Base-by-base conservation (phyloP, 2,329 filamentous ascomycete species). In the Diaporthe ampelina region DNA sequence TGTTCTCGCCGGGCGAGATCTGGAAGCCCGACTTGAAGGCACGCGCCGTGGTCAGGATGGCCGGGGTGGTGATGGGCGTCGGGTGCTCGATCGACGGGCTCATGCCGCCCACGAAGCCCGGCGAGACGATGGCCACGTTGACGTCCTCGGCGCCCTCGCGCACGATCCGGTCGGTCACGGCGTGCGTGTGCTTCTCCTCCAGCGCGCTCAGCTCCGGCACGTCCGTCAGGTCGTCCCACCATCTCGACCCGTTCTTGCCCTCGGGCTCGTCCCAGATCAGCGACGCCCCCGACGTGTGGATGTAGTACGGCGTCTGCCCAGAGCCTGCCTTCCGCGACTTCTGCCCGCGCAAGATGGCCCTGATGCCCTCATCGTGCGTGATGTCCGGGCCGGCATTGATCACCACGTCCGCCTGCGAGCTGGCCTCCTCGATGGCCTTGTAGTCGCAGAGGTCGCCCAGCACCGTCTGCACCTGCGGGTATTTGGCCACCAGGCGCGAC, bases 201-300 rank as follows among this genome's bases (percentile, higher is more conserved):
- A 73, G 73, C 21, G 61, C 45, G 58, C 29, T 67, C 56, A 77
- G 70, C 17, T 76, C 74, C 52, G 57, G 32, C 13, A 76, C 57
- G 57, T 78, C 76, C 5, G 40, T 65, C 11, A 78, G 61, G 70
- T 78, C 77, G 70, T 78, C 77, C 77, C 77, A 78, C 37, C 73
- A 65, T 9, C 68, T 54, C 3, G 73, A 74, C 5, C 72, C 67
- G 32, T 59, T 59, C 21, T 43, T 24, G 17, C 77, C 77, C 15
- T 72, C 61, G 0, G 73, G 69, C 61, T 76, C 65, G 58, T 77
- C 72, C 71, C 76, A 77, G 70, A 77, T 76, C 32, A 77, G 74
- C 9, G 72, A 77, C 3, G 76, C 76, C 13, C 77, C 76, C 6
- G 76, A 77, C 1, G 76, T 77, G 43, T 78, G 77, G 35, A 78